These are phyloP conservation scores for Mucuna pruriens DNA, from an alignment of 306 rosid genomes.

Conservation along the genomic window DNA sequence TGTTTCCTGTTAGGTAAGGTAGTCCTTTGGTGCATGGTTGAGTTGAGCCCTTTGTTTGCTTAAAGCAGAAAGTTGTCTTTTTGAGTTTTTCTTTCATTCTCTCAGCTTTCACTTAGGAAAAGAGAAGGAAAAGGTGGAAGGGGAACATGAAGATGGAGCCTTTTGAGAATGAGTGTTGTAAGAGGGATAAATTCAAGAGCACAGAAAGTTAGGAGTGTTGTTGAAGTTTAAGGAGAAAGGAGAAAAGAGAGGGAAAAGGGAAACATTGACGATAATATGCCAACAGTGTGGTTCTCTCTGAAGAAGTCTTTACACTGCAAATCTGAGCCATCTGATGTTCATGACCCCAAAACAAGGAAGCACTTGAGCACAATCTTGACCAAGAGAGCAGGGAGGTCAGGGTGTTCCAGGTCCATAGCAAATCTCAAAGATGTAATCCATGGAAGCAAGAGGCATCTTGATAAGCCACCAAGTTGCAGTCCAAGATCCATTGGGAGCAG, in stretches of 20 bases:
- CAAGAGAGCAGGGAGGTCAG: slow-evolving; percentile 68
- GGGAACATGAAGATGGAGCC: slow-evolving; percentile 34
- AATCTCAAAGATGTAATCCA: slow-evolving; percentile 96
- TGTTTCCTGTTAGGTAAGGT: slow-evolving; percentile 7
- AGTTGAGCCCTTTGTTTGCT: slow-evolving; percentile 34
- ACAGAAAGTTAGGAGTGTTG: slow-evolving; percentile 22
- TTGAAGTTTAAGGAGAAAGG: slow-evolving; percentile 21
- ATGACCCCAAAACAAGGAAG: slow-evolving; percentile 80
- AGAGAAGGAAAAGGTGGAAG: slow-evolving; percentile 31
- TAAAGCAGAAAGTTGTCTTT: slow-evolving; percentile 38
- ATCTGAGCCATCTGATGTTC: slow-evolving; percentile 86
- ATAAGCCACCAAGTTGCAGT: slow-evolving; percentile 86
- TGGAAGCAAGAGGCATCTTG: slow-evolving; percentile 80
- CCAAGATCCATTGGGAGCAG: slow-evolving; percentile 95
- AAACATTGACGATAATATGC: slow-evolving; percentile 51
- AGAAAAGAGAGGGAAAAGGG: background rate
- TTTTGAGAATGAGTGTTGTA: slow-evolving; percentile 39
- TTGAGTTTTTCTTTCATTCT: background rate
- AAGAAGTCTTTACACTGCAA: slow-evolving; percentile 87
- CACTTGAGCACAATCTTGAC: slow-evolving; percentile 75
- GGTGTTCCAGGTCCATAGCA: slow-evolving; percentile 88
- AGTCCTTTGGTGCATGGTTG: slow-evolving; percentile 7
- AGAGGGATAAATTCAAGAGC: slow-evolving; percentile 1
- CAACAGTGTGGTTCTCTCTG: slow-evolving; percentile 86
- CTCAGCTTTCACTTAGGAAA: slow-evolving; percentile 39